These are phyloP conservation scores for Pisolithus orientalis DNA, from an alignment of 768 basidiomycete genomes.

Conservation along the genomic window DNA sequence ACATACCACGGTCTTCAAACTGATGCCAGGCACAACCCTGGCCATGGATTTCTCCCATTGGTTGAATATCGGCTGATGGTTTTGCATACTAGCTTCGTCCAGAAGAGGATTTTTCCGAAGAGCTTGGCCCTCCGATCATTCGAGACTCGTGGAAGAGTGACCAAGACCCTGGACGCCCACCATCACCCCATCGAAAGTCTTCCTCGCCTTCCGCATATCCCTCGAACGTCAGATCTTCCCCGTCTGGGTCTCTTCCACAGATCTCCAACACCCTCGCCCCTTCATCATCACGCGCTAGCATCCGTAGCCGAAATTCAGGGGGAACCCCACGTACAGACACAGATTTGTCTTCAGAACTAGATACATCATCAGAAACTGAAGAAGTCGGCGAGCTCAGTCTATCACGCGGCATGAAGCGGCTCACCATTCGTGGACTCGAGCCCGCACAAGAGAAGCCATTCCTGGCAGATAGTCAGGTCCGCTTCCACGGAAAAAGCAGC, in stretches of 20 bases:
- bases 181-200: slow-evolving; percentile 18
- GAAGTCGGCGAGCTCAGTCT: slow-evolving; percentile 34
- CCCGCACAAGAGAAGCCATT: slow-evolving; percentile 27
- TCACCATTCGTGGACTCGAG: slow-evolving; percentile 33
- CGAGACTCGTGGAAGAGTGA: slow-evolving; percentile 59
- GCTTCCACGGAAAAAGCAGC: slow-evolving; percentile 63
- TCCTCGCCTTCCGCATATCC: slow-evolving; percentile 13
- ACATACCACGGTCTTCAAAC: too few species aligned
- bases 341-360: slow-evolving; percentile 22
- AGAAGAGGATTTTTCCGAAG: slow-evolving; percentile 51
- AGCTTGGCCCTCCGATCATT: slow-evolving; percentile 55
- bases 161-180: slow-evolving; percentile 8
- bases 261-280: slow-evolving; percentile 3
- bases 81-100: slow-evolving; percentile 48
- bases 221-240: slow-evolving; percentile 10
- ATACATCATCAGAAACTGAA: slow-evolving; percentile 30
- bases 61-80: not conserved
- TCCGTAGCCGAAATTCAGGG: slow-evolving; percentile 10
- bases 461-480: slow-evolving; percentile 35
- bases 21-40: too few species aligned
- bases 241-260: slow-evolving; percentile 3
- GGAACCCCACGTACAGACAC: slow-evolving; percentile 21
- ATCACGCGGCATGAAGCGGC: slow-evolving; percentile 32
- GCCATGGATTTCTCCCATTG: too few species aligned
- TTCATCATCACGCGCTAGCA: slow-evolving; percentile 4